Conservation (phyloP, 78 protist species). For the Dictyostelium purpureum region DNA sequence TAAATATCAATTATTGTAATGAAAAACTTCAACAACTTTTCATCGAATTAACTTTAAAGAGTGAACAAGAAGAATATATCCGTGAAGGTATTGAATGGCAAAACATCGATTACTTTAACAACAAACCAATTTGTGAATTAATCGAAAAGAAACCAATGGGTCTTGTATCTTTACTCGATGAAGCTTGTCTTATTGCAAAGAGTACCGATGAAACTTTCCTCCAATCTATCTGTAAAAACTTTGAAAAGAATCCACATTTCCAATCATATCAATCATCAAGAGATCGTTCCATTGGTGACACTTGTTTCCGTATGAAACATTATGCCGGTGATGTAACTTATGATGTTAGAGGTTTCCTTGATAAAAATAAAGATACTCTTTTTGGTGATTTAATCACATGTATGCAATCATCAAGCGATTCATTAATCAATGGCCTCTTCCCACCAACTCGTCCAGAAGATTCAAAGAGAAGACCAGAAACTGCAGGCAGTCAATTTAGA, state of each 20-base stretch:
- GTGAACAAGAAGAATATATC: conserved; percentile 95
- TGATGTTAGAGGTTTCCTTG: conserved; percentile 87
- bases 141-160: conserved; percentile 86
- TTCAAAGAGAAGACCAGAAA: conserved; percentile 69
- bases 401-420: conserved; percentile 35
- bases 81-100: conserved; percentile 92
- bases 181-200: conserved; percentile 86
- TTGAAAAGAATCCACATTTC: conserved; percentile 61
- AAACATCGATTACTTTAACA: conserved; percentile 90
- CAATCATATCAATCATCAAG: conserved; percentile 34
- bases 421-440: conserved; percentile 35
- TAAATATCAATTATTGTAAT: conserved; percentile 97
- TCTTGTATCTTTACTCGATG: conserved; percentile 87
- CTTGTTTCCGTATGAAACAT: conserved; percentile 84
- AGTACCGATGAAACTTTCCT: conserved; percentile 84
- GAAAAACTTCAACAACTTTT: conserved; percentile 97
- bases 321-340: conserved; percentile 96
- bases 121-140: conserved; percentile 87
- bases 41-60: conserved; percentile 92
- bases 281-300: conserved; percentile 61
- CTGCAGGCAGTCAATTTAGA: conserved; percentile 80
- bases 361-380: conserved; percentile 92
- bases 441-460: conserved; percentile 65
- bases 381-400: conserved; percentile 60
- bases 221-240: conserved; percentile 46